Evolutionary conservation across 2,329 filamentous ascomycete genomes (phyloP), one percentile per base, ranked within the genome.

Genomic region (Cryphonectria radicalis): DNA sequence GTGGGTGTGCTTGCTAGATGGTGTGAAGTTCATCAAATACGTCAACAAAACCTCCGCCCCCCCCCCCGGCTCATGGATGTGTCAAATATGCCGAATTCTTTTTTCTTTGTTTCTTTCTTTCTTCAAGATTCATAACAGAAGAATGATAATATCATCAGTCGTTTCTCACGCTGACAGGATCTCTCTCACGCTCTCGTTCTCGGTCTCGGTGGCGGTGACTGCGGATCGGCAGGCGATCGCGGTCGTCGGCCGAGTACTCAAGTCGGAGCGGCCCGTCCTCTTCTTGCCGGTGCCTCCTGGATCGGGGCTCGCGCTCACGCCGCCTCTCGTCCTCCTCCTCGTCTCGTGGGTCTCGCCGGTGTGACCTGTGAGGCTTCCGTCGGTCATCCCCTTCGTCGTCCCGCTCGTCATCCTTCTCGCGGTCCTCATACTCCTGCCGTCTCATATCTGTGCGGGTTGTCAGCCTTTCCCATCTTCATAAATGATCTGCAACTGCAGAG

Each of bases 361-460:
- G 76, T 8, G 72, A 70, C 53, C 72, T 70, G 25, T 77, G 77
- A 6, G 75, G 74, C 35, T 76, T 74, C 66, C 77, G 76, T 14
- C 74, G 76, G 68, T 80, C 78, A 63, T 80, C 79, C 19, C 78
- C 77, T 37, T 75, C 74, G 14, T 83, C 80, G n/a, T 74, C 73
- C 22, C 63, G 60, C 35, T 66, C 50, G 40, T 72, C 63, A 28
- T 71, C 68, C 28, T 68, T 57, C n/a, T 73, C 72, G 14, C 74
- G 68, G 40, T 75, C 74, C 63, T 83, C 83, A 66, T 77, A 76
- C 72, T 86, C 83, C 69, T 82, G 83, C 70, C 83, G 81, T 46
- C 80, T 81, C 70, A 78, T 80, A 60, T 82, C 81, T 82, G 73
- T 73, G 53, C 50, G 75, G 70, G 65, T 73, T 67, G 67, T 78